These are phyloP conservation scores for Verticillium longisporum DNA, from an alignment of 2,329 filamentous ascomycete genomes.

Conservation along the genomic window DNA sequence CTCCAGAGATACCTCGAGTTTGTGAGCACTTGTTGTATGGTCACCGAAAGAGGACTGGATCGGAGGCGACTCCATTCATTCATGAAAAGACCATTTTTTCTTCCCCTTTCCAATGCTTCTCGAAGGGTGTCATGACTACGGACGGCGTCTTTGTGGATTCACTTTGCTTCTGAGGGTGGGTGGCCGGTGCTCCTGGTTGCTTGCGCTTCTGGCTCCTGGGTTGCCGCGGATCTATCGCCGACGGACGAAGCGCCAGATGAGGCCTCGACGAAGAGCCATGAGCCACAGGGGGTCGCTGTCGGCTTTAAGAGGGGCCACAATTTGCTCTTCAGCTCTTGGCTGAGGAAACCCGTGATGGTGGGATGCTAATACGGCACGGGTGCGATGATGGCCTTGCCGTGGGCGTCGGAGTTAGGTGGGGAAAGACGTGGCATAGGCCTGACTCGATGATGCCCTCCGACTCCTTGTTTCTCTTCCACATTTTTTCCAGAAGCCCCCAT, in stretches of 20 bases:
- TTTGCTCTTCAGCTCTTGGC: not conserved
- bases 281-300: not conserved
- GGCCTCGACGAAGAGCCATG: not conserved
- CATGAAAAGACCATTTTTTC: not conserved
- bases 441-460: constrained; percentile 1
- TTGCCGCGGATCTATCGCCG: not conserved
- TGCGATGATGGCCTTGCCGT: not conserved
- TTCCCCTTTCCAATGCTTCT: not conserved
- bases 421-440: not conserved
- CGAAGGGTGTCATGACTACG: not conserved
- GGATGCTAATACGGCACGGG: not conserved
- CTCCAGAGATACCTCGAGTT: not conserved
- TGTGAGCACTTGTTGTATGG: too few relatives aligned
- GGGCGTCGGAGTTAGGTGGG: not conserved
- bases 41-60: not conserved
- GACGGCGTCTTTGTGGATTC: not conserved
- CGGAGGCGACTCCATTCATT: not conserved
- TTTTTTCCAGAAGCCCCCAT: constrained; percentile 1
- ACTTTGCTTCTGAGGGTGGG: not conserved
- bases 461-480: not conserved
- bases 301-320: not conserved
- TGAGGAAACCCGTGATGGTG: not conserved
- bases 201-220: not conserved
- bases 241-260: not conserved
- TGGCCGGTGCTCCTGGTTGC: not conserved